A percentile compares a stretch with the other conserved stretches of the same genome.
Evolutionary conservation across 345 rosid species (phyloP).

Genomic region (Eucalyptus curtisii): DNA sequence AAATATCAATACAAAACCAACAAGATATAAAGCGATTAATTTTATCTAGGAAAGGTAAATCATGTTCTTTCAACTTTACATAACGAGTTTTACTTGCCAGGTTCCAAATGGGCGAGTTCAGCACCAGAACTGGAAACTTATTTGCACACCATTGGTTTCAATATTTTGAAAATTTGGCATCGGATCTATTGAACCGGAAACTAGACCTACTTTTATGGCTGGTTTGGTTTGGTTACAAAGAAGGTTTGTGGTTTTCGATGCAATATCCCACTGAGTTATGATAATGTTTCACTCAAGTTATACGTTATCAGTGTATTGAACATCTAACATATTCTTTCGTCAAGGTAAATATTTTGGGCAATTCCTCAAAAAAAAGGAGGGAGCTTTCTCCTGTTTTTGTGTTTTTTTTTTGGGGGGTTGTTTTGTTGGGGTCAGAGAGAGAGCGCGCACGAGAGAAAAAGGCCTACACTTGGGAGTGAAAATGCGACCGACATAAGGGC

Average conservation of each 20-base stretch:
- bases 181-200: rapidly evolving
- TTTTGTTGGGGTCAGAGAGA: neutral
- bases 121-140: neutral
- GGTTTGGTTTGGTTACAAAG: neutral
- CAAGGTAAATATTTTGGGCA: neutral
- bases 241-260: neutral
- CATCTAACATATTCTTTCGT: neutral
- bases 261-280: rapidly evolving
- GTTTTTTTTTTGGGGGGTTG: neutral
- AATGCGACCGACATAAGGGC: neutral
- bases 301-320: neutral
- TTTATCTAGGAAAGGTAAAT: neutral
- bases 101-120: neutral
- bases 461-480: neutral
- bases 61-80: rapidly evolving
- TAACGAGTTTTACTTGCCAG: rapidly evolving
- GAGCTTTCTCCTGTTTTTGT: neutral
- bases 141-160: neutral
- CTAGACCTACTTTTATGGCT: too few relatives aligned
- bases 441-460: neutral
- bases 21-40: neutral
- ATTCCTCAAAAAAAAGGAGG: neutral
- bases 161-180: neutral
- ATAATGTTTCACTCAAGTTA: neutral
- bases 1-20: neutral